phyloP scores from a whole-genome alignment of 306 rosid genomes.

The barrel medic (Medicago truncatula) region DNA sequence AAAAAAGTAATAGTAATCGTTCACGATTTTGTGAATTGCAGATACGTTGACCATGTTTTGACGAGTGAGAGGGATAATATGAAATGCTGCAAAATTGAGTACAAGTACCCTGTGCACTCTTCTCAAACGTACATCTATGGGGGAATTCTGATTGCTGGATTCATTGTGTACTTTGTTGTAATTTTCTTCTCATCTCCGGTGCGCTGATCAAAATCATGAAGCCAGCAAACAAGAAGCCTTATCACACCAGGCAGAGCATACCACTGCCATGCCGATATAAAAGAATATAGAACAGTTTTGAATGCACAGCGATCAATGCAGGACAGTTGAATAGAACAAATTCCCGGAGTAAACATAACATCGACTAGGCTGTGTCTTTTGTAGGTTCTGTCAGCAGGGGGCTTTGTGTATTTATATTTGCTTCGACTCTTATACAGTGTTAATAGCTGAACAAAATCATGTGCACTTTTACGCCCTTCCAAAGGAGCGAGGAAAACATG shows the following conservation, averaged over 20 bases:
- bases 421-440: conserved; percentile 3
- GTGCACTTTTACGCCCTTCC: conserved; percentile 9
- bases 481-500: background rate
- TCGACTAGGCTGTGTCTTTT: conserved; percentile 36
- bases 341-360: conserved; percentile 32
- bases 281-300: conserved; percentile 20
- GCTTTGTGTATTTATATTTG: conserved; percentile 7
- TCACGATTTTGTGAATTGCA: conserved; percentile 44
- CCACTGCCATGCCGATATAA: conserved; percentile 21
- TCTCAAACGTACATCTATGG: conserved; percentile 88
- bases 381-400: background rate
- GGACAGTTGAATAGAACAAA: conserved; percentile 38
- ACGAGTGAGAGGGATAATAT: conserved; percentile 76
- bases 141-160: conserved; percentile 91
- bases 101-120: conserved; percentile 79
- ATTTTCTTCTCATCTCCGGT: conserved; percentile 88
- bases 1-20: conserved; percentile 7
- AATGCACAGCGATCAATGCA: conserved; percentile 36
- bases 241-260: conserved; percentile 18
- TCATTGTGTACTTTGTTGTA: conserved; percentile 84
- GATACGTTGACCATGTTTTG: conserved; percentile 86
- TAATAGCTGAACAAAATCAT: conserved; percentile 16
- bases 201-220: conserved; percentile 55
- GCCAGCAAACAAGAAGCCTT: conserved; percentile 11
- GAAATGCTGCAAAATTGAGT: conserved; percentile 87